Percentiles rank a stretch among this genome's conserved stretches.
These are phyloP conservation scores for Penicillium palitans DNA, from an alignment of 2,329 filamentous ascomycete genomes.

Conservation along the genomic window DNA sequence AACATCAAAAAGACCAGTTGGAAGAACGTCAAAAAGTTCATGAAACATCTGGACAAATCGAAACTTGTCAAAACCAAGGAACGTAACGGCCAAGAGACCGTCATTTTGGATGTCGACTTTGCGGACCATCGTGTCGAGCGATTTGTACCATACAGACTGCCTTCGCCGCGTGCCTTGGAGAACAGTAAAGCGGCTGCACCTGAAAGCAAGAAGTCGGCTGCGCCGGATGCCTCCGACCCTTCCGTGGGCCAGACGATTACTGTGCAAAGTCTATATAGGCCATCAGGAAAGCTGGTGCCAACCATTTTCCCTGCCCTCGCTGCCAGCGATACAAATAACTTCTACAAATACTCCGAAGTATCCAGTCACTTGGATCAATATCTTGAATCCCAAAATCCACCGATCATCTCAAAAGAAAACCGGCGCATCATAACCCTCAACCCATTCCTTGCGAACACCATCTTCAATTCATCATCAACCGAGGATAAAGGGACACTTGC, in stretches of 20 bases:
- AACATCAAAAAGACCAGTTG: conserved; percentile 70
- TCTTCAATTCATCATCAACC: conserved; percentile 56
- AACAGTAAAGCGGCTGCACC: conserved; percentile 37
- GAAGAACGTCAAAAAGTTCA: conserved; percentile 70
- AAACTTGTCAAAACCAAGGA: conserved; percentile 65
- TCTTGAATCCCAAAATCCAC: conserved; percentile 54
- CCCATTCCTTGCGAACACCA: conserved; percentile 61
- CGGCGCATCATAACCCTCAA: conserved; percentile 63
- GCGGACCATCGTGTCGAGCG: conserved; percentile 53
- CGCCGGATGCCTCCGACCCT: conserved; percentile 39
- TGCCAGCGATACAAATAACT: conserved; percentile 52
- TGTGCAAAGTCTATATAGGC: conserved; percentile 56
- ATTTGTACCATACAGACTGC: conserved; percentile 64
- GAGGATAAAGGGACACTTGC: conserved; percentile 59
- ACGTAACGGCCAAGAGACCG: conserved; percentile 62
- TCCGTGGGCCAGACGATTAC: conserved; percentile 45
- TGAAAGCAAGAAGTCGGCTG: conserved; percentile 30
- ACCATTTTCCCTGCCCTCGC: conserved; percentile 52
- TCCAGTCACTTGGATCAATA: conserved; percentile 59
- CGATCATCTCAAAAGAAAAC: conserved; percentile 58
- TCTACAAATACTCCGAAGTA: conserved; percentile 62
- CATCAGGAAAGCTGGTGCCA: conserved; percentile 58
- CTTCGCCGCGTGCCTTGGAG: conserved; percentile 55
- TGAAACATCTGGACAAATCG: conserved; percentile 66
- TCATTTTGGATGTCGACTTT: conserved; percentile 66